Evolutionary conservation across 495 filamentous ascomycete species (phyloP), one percentile per base, ranked within the genome.

Genomic region (Aspergillus homomorphus): DNA sequence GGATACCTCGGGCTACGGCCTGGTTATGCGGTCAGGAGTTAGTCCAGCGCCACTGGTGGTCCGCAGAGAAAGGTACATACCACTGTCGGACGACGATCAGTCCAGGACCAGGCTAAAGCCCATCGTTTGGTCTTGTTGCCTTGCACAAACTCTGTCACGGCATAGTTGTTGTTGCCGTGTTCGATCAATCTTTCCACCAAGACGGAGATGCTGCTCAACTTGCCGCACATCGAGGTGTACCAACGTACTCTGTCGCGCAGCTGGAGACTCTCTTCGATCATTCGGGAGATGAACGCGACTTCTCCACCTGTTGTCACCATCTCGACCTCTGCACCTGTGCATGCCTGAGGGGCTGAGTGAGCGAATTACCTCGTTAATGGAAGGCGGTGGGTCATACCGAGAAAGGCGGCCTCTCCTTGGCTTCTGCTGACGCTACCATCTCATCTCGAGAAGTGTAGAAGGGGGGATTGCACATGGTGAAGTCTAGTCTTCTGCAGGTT

Each of bases 181-280:
- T 74, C 74, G 30, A 78, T 81, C 0, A 98, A 73, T 26, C 71
- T 73, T 18, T 82, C 78, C 0, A 96, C 73, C 0, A 98, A 69
- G 0, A 71, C 57, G 3, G 84, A 77, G 4, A 96, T 74, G 56
- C 89, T 94, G 30, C 82, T 84, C 24, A 89, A 73, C 61, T 94
- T 95, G 0, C 94, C 94, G 0, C 97, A 76, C 90, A 98, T 96
- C 23, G 84, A 85, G 2, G 89, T 96, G 68, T 92, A 97, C 94
- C 94, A 98, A 51, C 83, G 84, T 9, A 93, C 82, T 19, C 77
- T 71, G 0, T 82, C 80, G 41, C 74, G 66, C 7, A 93, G 72
- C 0, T 67, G 62, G 12, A 89, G 70, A 41, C 88, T 92, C 65
- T 96, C 89, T 4, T 84, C 77, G 43, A 97, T 77, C 68, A 97